Evolutionary conservation across 2,329 filamentous ascomycete species (phyloP).

Genomic region (Hymenoscyphus occultus): DNA sequence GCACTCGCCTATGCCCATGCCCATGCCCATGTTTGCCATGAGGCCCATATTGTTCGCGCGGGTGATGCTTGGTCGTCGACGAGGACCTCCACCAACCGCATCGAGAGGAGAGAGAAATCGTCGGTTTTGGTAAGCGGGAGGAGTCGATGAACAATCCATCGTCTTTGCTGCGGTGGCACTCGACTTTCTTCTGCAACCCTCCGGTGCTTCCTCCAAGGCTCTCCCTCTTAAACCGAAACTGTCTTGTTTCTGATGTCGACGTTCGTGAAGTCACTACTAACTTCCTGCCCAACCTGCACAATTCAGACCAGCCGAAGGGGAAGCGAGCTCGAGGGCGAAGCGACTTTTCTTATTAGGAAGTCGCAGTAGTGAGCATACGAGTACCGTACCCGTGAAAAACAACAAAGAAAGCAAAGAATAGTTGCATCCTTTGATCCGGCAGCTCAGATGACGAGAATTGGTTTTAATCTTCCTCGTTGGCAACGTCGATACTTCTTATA

Average conservation of each 20-base stretch:
- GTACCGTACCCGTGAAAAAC: background rate
- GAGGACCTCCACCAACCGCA: background rate
- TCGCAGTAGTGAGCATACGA: background rate
- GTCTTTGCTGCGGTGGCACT: background rate
- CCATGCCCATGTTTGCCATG: background rate
- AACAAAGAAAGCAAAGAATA: too few species aligned
- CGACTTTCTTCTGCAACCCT: background rate
- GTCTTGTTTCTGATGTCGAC: background rate
- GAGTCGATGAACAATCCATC: background rate
- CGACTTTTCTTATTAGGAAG: background rate
- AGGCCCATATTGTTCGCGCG: background rate
- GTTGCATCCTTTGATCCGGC: conserved; percentile 10
- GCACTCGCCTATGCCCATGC: background rate
- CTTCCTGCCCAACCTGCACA: background rate
- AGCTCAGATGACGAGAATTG: conserved; percentile 2
- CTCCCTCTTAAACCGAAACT: background rate
- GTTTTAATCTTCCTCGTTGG: background rate
- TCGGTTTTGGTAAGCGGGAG: conserved; percentile 2
- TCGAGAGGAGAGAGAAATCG: conserved; percentile 10
- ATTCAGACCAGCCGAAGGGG: background rate
- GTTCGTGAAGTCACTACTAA: background rate
- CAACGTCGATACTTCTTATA: conserved; percentile 10
- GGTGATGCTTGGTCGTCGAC: background rate
- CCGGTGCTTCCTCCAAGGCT: background rate
- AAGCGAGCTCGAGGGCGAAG: background rate